Percentiles rank a stretch among this genome's conserved stretches.
Evolutionary conservation across 176 grass and related monocot genomes (phyloP).

Genomic region (Avena insularis): DNA sequence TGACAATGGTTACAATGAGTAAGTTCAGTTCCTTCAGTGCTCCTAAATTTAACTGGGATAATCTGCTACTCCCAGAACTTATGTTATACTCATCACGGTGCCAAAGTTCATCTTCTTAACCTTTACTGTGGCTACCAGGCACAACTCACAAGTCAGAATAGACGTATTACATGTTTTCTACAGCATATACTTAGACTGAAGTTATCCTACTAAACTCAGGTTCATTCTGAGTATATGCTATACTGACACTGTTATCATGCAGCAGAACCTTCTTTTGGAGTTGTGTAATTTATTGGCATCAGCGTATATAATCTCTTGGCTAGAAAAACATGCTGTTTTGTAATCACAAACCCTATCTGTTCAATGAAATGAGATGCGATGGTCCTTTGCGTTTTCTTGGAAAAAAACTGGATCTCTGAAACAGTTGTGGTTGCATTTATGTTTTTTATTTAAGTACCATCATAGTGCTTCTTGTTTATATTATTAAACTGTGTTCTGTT

Average conservation of each 20-base stretch:
- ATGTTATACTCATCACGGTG: background rate
- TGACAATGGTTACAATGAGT: conserved; percentile 20
- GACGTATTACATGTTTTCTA: background rate
- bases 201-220: conserved; percentile 11
- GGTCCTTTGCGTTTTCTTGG: too few relatives aligned
- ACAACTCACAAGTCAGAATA: background rate
- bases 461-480: background rate
- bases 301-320: background rate
- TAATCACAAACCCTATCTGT: too few relatives aligned
- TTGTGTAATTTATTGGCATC: background rate
- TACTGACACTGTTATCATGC: background rate
- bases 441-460: background rate
- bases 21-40: conserved; percentile 5
- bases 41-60: conserved; percentile 10
- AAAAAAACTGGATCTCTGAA: background rate
- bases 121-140: background rate
- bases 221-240: conserved; percentile 24
- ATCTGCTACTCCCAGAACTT: conserved; percentile 1
- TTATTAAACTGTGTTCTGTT: background rate
- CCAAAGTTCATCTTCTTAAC: background rate
- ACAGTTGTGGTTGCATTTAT: conserved; percentile 2
- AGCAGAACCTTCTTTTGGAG: background rate
- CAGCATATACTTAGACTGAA: background rate
- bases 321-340: conserved; percentile 2
- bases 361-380: too few relatives aligned